Conservation (phyloP, 1,139 yeast genomes). For the Sporopachydermia cereana region DNA sequence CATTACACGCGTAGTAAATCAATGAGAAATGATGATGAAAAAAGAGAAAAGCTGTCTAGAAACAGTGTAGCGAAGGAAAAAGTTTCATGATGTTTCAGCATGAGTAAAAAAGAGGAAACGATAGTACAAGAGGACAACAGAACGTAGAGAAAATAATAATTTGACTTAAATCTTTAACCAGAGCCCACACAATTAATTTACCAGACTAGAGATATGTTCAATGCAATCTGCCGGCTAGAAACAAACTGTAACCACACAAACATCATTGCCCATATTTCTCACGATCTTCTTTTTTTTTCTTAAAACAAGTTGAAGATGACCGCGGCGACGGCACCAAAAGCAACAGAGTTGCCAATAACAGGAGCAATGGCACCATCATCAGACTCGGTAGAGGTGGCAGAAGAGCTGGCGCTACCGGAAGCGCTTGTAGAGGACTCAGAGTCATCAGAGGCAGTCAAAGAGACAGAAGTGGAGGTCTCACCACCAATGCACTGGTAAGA, state of each 20-base stretch:
- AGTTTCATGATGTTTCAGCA: too few relatives aligned
- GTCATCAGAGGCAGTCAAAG: conserved; percentile 19
- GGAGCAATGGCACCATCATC: conserved; percentile 32
- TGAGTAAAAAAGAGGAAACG: too few relatives aligned
- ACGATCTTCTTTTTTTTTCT: too few relatives aligned
- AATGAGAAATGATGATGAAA: too few relatives aligned
- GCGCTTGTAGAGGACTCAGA: conserved; percentile 15
- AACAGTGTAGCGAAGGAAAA: too few relatives aligned
- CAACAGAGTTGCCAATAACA: conserved; percentile 18
- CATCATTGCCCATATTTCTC: too few relatives aligned
- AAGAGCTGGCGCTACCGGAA: conserved; percentile 29
- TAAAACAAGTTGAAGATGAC: conserved; percentile 24
- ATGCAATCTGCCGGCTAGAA: too few relatives aligned
- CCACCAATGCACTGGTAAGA: conserved; percentile 57
- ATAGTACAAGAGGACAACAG: neutral
- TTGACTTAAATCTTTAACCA: neutral
- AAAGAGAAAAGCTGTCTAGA: too few relatives aligned
- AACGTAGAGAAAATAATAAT: neutral
- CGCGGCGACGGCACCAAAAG: conserved; percentile 24
- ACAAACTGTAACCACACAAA: too few relatives aligned
- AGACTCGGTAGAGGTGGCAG: conserved; percentile 27
- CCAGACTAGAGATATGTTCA: too few relatives aligned
- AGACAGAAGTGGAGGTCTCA: conserved; percentile 33
- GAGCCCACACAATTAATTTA: neutral
- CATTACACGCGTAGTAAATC: too few relatives aligned